These are phyloP conservation scores for Ascoidea tarda DNA, from an alignment of 805 yeast species.

Conservation along the genomic window DNA sequence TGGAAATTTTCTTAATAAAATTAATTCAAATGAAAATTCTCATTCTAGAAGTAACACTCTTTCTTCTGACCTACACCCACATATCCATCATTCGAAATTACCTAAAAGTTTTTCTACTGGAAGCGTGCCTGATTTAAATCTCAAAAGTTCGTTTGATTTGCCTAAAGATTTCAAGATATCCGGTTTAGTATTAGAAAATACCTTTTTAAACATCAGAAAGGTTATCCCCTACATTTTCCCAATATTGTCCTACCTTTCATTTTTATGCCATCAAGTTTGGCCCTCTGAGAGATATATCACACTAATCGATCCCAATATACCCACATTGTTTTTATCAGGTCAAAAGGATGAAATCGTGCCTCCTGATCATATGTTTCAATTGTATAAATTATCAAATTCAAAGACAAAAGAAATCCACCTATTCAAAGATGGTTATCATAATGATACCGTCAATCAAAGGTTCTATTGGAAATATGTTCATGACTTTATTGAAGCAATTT, in stretches of 20 bases:
- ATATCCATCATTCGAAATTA: too few relatives aligned
- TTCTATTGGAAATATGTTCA: conserved; percentile 65
- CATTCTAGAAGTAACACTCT: too few relatives aligned
- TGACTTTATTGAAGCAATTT: conserved; percentile 27
- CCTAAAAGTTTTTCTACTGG: neutral
- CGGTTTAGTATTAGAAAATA: conserved; percentile 73
- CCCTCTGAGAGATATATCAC: conserved; percentile 50
- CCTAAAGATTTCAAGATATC: conserved; percentile 11
- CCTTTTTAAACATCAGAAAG: conserved; percentile 64
- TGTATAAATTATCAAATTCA: conserved; percentile 40
- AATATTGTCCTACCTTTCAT: conserved; percentile 35
- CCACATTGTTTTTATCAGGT: conserved; percentile 63
- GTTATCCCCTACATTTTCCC: conserved; percentile 69
- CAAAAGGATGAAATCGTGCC: conserved; percentile 83
- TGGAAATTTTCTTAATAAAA: neutral
- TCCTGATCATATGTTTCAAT: conserved; percentile 58
- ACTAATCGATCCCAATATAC: conserved; percentile 35
- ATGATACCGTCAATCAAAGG: conserved; percentile 65
- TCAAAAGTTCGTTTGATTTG: neutral
- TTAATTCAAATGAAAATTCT: neutral
- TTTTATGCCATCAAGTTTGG: conserved; percentile 73
- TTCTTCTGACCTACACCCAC: neutral
- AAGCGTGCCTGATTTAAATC: neutral
- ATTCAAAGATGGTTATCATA: conserved; percentile 57
- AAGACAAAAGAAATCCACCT: conserved; percentile 36